A percentile compares a stretch with the other conserved stretches of the same genome.
phyloP scores from a whole-genome alignment of 305 asterid genomes.

The Fraxinus sp. region DNA sequence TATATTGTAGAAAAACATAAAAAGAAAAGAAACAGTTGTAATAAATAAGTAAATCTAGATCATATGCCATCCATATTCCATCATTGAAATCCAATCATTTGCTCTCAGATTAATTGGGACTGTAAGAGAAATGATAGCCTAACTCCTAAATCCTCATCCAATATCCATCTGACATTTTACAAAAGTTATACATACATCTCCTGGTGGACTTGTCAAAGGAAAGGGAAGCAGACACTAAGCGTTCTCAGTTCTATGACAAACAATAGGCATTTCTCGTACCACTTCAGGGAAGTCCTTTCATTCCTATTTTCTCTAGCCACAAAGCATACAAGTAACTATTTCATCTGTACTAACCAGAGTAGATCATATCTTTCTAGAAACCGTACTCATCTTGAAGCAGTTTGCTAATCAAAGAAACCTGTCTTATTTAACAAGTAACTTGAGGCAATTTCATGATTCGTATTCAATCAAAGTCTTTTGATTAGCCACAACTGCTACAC shows the following conservation, averaged over 20 bases:
- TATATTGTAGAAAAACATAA: not conserved
- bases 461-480: not conserved
- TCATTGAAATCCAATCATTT: not conserved
- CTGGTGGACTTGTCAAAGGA: not conserved
- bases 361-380: not conserved
- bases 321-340: not conserved
- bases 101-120: conserved; percentile 5
- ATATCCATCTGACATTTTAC: not conserved
- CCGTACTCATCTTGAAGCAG: not conserved
- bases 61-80: not conserved
- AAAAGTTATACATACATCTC: not conserved
- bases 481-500: conserved; percentile 3
- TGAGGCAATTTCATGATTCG: not conserved
- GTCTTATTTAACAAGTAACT: not conserved
- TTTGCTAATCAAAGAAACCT: not conserved
- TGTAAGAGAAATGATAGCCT: conserved; percentile 6
- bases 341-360: not conserved
- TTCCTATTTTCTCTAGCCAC: not conserved
- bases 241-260: conserved; percentile 1
- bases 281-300: not conserved
- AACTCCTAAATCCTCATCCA: not conserved
- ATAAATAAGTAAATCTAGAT: conserved; percentile 6
- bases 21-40: not conserved
- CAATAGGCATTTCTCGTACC: not conserved
- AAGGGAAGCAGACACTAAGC: not conserved